phyloP scores from a whole-genome alignment of 768 basidiomycete genomes.

The Amanita rimosa region DNA sequence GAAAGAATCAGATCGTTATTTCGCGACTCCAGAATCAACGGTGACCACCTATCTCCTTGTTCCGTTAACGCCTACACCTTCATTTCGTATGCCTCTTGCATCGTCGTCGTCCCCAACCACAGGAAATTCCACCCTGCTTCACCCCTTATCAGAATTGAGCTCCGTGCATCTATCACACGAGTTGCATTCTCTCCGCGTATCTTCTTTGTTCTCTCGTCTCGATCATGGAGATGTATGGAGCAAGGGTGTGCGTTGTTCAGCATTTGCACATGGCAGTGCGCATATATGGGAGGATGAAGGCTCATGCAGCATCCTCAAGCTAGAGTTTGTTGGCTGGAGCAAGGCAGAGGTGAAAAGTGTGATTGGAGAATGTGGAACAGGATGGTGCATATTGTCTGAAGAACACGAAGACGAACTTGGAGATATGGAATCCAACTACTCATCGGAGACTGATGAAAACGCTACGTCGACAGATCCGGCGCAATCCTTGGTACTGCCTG shows the following conservation, averaged over 20 bases:
- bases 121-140: conserved; percentile 11
- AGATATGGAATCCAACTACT: conserved; percentile 13
- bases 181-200: conserved; percentile 52
- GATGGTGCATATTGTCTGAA: conserved; percentile 72
- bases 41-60: conserved; percentile 63
- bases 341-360: conserved; percentile 51
- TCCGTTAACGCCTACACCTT: conserved; percentile 69
- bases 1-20: conserved; percentile 49
- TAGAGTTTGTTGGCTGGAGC: conserved; percentile 70
- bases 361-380: conserved; percentile 59
- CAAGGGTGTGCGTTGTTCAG: conserved; percentile 45
- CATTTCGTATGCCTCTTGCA: conserved; percentile 49
- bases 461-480: conserved; percentile 39
- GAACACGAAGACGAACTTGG: conserved; percentile 15
- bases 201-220: conserved; percentile 57
- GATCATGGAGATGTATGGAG: conserved; percentile 64
- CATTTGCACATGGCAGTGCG: conserved; percentile 36
- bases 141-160: conserved; percentile 3
- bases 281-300: conserved; percentile 25
- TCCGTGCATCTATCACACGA: conserved; percentile 41
- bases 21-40: conserved; percentile 25
- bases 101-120: conserved; percentile 11
- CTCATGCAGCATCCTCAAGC: conserved; percentile 52
- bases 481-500: conserved; percentile 65
- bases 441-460: conserved; percentile 17